Evolutionary conservation across 106 monocot genomes (phyloP).

Genomic region (Posidonia australis): DNA sequence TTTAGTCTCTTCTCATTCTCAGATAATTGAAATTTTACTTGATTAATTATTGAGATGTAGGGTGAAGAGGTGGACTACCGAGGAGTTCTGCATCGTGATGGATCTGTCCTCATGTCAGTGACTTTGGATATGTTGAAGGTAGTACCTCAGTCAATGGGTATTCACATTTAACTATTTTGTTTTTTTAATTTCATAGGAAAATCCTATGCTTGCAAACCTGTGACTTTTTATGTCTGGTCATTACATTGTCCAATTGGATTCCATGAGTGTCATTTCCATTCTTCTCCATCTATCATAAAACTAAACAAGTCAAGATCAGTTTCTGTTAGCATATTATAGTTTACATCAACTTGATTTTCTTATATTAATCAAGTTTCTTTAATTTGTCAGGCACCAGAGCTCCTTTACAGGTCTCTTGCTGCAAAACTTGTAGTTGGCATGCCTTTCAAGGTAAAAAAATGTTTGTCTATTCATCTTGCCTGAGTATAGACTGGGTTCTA

Average conservation of each 20-base stretch:
- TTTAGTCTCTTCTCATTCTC: neutral
- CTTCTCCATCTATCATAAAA: too few species aligned
- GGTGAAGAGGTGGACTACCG: conserved; percentile 97
- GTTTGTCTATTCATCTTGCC: neutral
- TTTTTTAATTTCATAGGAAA: neutral
- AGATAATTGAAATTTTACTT: neutral
- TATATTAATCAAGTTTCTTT: neutral
- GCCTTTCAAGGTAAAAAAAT: conserved; percentile 81
- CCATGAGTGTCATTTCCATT: too few species aligned
- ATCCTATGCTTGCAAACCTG: neutral
- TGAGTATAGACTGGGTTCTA: neutral
- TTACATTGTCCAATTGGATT: too few species aligned
- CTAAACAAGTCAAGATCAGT: too few species aligned
- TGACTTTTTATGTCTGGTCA: too few species aligned
- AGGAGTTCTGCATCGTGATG: conserved; percentile 95
- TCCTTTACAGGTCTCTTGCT: conserved; percentile 82
- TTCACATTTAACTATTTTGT: neutral
- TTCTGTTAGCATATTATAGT: too few species aligned
- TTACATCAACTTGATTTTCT: neutral
- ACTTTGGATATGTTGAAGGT: conserved; percentile 81
- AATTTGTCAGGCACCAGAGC: conserved; percentile 67
- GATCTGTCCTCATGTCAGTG: conserved; percentile 97
- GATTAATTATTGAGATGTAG: conserved; percentile 21
- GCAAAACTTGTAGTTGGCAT: conserved; percentile 95
- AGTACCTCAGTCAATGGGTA: conserved; percentile 1